phyloP scores from a whole-genome alignment of 1,284 basidiomycete genomes.

The Exobasidium rhododendri region DNA sequence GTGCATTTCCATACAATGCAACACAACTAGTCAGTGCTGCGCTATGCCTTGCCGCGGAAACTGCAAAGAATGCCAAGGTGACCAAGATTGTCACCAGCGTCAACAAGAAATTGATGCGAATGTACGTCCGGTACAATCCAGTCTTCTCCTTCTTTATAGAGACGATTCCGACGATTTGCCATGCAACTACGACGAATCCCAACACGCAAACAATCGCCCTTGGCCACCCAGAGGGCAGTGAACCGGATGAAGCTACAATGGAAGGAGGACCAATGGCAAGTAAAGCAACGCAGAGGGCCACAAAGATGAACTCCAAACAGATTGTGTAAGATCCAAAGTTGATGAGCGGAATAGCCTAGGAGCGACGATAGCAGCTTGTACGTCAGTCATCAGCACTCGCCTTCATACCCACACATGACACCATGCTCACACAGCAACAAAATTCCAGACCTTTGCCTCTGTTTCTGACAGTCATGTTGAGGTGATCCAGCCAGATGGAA shows the following conservation, averaged over 20 bases:
- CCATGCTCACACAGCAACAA: conserved; percentile 41
- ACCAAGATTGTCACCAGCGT: conserved; percentile 35
- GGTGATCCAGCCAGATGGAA: no score
- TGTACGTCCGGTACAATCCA: conserved; percentile 42
- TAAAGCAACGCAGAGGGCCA: conserved; percentile 39
- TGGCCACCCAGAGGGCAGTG: conserved; percentile 38
- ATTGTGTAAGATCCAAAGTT: conserved; percentile 50
- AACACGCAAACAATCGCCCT: conserved; percentile 44
- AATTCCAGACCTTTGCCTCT: conserved; percentile 30
- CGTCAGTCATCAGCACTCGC: not conserved
- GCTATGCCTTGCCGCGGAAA: conserved; percentile 36
- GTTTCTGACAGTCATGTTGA: not conserved
- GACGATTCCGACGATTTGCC: conserved; percentile 46
- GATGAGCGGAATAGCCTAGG: conserved; percentile 42
- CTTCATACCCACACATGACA: not conserved
- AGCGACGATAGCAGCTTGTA: not conserved
- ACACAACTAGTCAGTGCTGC: conserved; percentile 32
- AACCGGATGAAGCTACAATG: conserved; percentile 45
- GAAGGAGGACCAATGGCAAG: conserved; percentile 42
- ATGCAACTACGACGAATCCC: conserved; percentile 38
- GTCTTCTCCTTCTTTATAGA: conserved; percentile 36
- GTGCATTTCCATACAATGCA: conserved; percentile 27
- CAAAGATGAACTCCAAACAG: conserved; percentile 41
- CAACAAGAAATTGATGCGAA: conserved; percentile 46
- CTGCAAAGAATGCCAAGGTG: conserved; percentile 41